Conservation (phyloP, 208 protist species). For the Crithidia expoeki region DNA sequence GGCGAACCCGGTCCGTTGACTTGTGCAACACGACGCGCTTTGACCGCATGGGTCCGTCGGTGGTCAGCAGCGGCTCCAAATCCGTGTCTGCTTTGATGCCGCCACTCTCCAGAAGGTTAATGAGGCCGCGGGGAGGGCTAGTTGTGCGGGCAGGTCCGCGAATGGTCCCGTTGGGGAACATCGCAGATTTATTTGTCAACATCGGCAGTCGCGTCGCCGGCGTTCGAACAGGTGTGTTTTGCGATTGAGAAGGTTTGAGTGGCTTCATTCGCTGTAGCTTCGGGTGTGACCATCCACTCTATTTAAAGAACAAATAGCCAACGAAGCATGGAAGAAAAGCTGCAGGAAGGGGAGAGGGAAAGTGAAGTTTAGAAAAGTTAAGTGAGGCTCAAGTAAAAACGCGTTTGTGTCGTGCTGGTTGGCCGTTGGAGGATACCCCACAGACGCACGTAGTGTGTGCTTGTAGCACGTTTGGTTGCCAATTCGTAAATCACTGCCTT, state of each 20-base stretch:
- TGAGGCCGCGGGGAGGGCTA: constrained; percentile 25
- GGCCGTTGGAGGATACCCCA: too few relatives aligned
- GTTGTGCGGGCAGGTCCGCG: not conserved
- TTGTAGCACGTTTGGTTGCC: too few relatives aligned
- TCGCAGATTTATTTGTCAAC: not conserved
- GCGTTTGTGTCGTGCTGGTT: too few relatives aligned
- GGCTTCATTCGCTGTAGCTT: constrained; percentile 14
- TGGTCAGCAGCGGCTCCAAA: constrained; percentile 65
- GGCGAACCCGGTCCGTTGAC: constrained; percentile 4
- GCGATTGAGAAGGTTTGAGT: constrained; percentile 10
- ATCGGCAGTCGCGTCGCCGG: constrained; percentile 14
- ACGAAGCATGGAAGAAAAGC: too few relatives aligned
- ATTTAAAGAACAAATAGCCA: not conserved
- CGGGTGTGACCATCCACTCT: too few relatives aligned
- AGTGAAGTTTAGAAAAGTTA: too few relatives aligned
- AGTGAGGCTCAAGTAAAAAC: too few relatives aligned
- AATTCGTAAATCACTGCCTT: too few relatives aligned
- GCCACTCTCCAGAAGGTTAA: constrained; percentile 54
- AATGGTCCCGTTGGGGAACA: constrained; percentile 7
- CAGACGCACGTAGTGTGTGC: too few relatives aligned
- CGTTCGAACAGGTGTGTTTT: not conserved
- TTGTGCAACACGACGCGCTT: constrained; percentile 43
- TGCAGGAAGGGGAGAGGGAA: too few relatives aligned
- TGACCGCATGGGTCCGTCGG: constrained; percentile 61
- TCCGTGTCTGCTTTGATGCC: constrained; percentile 50